phyloP scores from a whole-genome alignment of 164 flowering plant species.

The Liriodendron chinense region DNA sequence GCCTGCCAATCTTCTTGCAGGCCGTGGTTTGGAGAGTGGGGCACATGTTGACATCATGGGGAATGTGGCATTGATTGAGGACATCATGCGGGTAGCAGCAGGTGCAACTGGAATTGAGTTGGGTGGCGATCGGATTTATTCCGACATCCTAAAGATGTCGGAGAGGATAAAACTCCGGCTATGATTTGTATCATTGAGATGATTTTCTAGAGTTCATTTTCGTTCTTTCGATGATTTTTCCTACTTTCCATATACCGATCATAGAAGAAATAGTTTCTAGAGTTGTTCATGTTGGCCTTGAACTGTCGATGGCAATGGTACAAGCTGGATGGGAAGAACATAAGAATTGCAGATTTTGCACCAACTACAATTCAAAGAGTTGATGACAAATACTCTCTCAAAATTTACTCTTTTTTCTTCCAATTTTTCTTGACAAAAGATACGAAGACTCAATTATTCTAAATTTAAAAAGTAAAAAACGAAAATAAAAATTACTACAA shows the following conservation, averaged over 20 bases:
- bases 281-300: background rate
- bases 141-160: conserved; percentile 54
- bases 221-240: background rate
- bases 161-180: conserved; percentile 48
- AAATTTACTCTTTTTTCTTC: no score
- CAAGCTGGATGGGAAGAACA: no score
- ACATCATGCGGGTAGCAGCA: conserved; percentile 62
- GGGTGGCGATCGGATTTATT: conserved; percentile 65
- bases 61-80: conserved; percentile 70
- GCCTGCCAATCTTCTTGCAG: conserved; percentile 55
- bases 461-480: no score
- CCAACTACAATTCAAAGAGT: no score
- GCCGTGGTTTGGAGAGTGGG: conserved; percentile 66
- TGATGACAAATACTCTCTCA: no score
- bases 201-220: background rate
- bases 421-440: no score
- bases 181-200: conserved; percentile 20
- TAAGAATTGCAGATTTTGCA: no score
- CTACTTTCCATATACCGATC: background rate
- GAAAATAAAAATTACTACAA: no score
- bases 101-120: conserved; percentile 55
- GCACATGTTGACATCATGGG: conserved; percentile 82
- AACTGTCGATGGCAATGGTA: no score
- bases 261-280: background rate
- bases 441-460: no score